Percentiles rank a stretch among this genome's conserved stretches.
Evolutionary conservation across 2,329 filamentous ascomycete genomes (phyloP).

Genomic region (Penicillium verrucosum): DNA sequence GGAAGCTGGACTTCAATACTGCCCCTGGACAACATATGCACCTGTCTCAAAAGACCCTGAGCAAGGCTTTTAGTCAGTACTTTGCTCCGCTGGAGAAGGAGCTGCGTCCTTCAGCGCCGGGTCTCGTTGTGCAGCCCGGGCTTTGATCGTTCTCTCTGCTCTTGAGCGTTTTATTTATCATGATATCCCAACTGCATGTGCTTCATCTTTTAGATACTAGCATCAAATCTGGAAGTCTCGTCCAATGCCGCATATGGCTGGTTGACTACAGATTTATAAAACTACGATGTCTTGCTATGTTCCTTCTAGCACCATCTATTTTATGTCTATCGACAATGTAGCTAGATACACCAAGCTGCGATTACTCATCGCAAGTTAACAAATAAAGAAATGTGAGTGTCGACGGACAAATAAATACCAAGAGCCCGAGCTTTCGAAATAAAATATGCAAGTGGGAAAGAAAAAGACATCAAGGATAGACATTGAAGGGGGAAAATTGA

Average conservation of each 20-base stretch:
- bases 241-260: not conserved
- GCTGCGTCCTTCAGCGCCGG: constrained; percentile 1
- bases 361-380: not conserved
- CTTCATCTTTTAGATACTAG: not conserved
- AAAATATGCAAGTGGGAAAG: constrained; percentile 13
- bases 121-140: constrained; percentile 21
- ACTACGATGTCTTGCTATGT: not conserved
- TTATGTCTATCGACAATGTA: constrained; percentile 17
- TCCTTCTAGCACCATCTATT: constrained; percentile 19
- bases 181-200: constrained; percentile 6
- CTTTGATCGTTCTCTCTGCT: not conserved
- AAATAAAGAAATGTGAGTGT: not conserved
- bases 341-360: constrained; percentile 18
- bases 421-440: not conserved
- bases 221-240: not conserved
- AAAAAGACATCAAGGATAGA: constrained; percentile 11
- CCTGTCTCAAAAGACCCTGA: constrained; percentile 64
- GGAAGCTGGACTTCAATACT: constrained; percentile 70
- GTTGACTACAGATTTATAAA: not conserved
- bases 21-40: constrained; percentile 81
- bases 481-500: constrained; percentile 6
- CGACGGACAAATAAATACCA: not conserved
- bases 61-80: constrained; percentile 58
- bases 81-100: constrained; percentile 36
- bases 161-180: not conserved